Conservation (phyloP, 768 basidiomycete genomes). For the Termitomyces sp. region DNA sequence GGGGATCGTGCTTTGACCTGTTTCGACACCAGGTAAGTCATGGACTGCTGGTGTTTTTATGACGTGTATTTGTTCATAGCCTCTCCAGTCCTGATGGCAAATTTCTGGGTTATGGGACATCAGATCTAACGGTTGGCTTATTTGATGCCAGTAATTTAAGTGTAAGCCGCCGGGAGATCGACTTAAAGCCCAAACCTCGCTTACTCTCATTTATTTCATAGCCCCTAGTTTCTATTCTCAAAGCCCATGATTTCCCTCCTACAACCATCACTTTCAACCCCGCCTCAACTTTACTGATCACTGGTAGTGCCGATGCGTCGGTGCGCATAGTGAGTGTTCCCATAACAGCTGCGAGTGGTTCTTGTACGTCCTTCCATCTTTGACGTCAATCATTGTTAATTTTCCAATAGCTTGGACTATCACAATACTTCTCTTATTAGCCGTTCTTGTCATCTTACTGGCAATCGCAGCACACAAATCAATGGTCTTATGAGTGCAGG, state of each 20-base stretch:
- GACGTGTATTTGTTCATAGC: not conserved
- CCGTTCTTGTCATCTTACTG: conserved; percentile 35
- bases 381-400: not conserved
- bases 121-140: conserved; percentile 80
- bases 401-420: conserved; percentile 22
- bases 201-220: conserved; percentile 22
- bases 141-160: conserved; percentile 73
- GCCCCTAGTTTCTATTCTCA: conserved; percentile 84
- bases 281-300: conserved; percentile 70
- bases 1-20: conserved; percentile 79
- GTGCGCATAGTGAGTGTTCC: conserved; percentile 78
- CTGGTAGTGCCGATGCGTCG: conserved; percentile 88
- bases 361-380: conserved; percentile 36
- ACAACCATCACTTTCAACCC: conserved; percentile 90
- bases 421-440: conserved; percentile 28
- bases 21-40: conserved; percentile 76
- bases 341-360: conserved; percentile 33
- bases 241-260: conserved; percentile 92
- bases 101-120: conserved; percentile 79
- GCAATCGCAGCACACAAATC: conserved; percentile 33
- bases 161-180: conserved; percentile 37
- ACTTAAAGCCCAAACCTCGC: not conserved
- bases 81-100: conserved; percentile 67
- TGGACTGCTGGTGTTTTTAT: not conserved
- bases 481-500: conserved; percentile 2